Evolutionary conservation across 2,329 filamentous ascomycete species (phyloP).

Genomic region (Scytalidium lignicola): DNA sequence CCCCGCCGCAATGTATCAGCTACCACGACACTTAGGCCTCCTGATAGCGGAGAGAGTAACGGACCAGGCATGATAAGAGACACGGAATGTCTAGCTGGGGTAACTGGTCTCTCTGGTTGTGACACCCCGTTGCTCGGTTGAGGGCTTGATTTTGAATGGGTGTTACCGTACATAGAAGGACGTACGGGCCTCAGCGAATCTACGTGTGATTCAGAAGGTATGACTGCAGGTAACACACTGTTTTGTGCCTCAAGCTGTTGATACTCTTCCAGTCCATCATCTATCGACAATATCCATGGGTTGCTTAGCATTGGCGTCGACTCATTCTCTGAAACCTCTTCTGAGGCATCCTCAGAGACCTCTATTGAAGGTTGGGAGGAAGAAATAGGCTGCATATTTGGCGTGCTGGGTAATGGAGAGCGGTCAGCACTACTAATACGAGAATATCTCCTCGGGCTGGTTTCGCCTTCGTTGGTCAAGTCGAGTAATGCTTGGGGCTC

Average conservation of each 20-base stretch:
- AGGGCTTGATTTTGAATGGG: conserved; percentile 22
- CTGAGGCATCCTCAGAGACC: conserved; percentile 7
- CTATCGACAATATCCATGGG: conserved; percentile 19
- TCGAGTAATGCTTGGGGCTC: conserved; percentile 11
- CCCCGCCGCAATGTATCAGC: conserved; percentile 59
- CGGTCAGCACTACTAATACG: conserved; percentile 22
- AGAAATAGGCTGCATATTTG: conserved; percentile 17
- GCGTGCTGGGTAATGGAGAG: conserved; percentile 14
- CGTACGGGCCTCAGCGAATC: conserved; percentile 17
- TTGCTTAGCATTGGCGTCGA: conserved; percentile 22
- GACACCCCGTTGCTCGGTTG: conserved; percentile 28
- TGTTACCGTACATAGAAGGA: conserved; percentile 20
- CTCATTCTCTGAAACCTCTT: conserved; percentile 7
- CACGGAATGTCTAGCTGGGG: conserved; percentile 41
- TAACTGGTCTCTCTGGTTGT: conserved; percentile 33
- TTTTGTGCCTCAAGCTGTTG: conserved; percentile 18
- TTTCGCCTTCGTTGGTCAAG: conserved; percentile 11
- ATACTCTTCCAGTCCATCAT: conserved; percentile 13
- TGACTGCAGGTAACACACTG: conserved; percentile 21
- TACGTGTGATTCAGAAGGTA: conserved; percentile 25
- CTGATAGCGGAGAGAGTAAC: conserved; percentile 54
- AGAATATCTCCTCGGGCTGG: conserved; percentile 16
- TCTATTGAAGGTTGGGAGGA: conserved; percentile 15
- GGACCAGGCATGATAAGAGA: conserved; percentile 50
- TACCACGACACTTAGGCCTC: conserved; percentile 56